Conservation (phyloP, 1,139 yeast species). For the Debaryomycetaceae sp. region DNA sequence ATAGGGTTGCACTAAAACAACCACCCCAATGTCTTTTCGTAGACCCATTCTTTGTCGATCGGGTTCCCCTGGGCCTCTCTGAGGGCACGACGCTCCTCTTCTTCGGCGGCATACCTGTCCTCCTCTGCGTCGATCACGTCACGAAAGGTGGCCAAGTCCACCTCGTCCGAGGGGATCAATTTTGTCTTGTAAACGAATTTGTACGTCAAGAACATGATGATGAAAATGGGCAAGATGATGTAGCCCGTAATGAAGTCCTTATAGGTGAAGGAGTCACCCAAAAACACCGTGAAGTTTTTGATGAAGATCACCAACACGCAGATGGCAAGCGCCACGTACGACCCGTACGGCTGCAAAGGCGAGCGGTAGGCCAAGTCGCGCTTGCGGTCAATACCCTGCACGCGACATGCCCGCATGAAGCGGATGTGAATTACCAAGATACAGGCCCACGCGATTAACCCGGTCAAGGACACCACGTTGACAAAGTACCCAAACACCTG, state of each 20-base stretch:
- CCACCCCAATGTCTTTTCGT: conserved; percentile 54
- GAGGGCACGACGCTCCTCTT: conserved; percentile 36
- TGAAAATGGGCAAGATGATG: conserved; percentile 67
- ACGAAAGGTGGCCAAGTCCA: conserved; percentile 59
- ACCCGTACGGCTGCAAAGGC: conserved; percentile 65
- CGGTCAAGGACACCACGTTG: conserved; percentile 69
- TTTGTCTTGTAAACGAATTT: conserved; percentile 52
- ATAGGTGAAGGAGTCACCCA: conserved; percentile 49
- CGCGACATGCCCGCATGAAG: conserved; percentile 62
- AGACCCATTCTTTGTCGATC: conserved; percentile 45
- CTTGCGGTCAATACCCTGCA: conserved; percentile 46
- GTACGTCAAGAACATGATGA: conserved; percentile 54
- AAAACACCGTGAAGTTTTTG: conserved; percentile 71
- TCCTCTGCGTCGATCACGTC: conserved; percentile 70
- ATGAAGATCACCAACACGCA: conserved; percentile 55
- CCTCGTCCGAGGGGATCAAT: conserved; percentile 50
- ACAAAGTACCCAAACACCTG: conserved; percentile 63
- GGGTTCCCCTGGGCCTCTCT: conserved; percentile 46
- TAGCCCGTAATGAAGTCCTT: conserved; percentile 71
- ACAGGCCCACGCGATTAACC: conserved; percentile 67
- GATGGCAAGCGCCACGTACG: conserved; percentile 53
- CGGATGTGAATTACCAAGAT: conserved; percentile 58
- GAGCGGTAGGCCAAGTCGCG: conserved; percentile 51
- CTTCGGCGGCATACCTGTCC: conserved; percentile 43
- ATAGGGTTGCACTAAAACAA: conserved; percentile 34